Evolutionary conservation across 805 yeast genomes (phyloP).

Genomic region (Yarrowia keelungensis): DNA sequence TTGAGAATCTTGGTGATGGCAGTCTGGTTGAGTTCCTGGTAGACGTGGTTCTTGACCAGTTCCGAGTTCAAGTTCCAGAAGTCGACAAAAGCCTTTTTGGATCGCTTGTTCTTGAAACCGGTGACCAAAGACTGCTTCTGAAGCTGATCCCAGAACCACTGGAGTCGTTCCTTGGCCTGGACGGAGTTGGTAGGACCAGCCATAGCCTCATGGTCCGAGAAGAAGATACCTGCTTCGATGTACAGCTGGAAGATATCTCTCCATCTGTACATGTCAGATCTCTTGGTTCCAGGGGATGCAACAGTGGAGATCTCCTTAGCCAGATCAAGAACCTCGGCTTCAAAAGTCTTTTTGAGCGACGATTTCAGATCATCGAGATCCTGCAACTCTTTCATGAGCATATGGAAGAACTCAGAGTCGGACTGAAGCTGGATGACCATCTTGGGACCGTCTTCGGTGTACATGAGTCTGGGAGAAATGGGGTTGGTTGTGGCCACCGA

Average conservation of each 20-base stretch:
- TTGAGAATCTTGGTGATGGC: conserved; percentile 74
- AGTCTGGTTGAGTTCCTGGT: conserved; percentile 65
- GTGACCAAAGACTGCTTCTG: conserved; percentile 52
- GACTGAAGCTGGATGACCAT: conserved; percentile 57
- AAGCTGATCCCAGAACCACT: conserved; percentile 53
- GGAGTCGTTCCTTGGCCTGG: conserved; percentile 56
- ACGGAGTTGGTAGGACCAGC: conserved; percentile 57
- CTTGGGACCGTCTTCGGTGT: conserved; percentile 38
- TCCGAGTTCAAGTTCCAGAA: conserved; percentile 63
- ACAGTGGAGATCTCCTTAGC: conserved; percentile 53
- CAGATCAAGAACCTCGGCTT: conserved; percentile 54
- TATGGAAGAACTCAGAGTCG: conserved; percentile 66
- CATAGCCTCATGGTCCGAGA: conserved; percentile 58
- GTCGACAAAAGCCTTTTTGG: conserved; percentile 55
- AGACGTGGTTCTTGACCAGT: conserved; percentile 63
- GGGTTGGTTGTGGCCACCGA: conserved; percentile 21
- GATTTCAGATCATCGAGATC: conserved; percentile 55
- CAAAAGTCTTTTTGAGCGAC: conserved; percentile 55
- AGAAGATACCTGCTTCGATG: conserved; percentile 70
- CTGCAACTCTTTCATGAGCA: conserved; percentile 62
- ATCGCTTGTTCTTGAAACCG: conserved; percentile 57
- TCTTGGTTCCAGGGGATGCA: conserved; percentile 54
- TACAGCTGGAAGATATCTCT: conserved; percentile 69
- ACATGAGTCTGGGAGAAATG: conserved; percentile 29
- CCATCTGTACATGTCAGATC: conserved; percentile 70